phyloP scores from a whole-genome alignment of 805 yeast genomes.

The Wickerhamomyces sydowiorum region DNA sequence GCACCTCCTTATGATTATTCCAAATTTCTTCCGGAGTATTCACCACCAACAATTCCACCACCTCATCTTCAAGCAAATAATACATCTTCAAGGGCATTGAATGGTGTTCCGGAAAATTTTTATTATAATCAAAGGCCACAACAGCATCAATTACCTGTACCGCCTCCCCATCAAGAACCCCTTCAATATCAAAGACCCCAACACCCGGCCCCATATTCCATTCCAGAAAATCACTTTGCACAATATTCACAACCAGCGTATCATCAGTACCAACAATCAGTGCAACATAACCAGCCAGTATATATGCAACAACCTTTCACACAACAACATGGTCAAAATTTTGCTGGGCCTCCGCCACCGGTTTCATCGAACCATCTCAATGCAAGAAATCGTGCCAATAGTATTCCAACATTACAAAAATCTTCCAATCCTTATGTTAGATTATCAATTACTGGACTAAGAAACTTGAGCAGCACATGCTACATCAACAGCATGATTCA shows the following conservation, averaged over 20 bases:
- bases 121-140: background rate
- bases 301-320: slow-evolving; percentile 3
- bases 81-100: background rate
- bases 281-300: background rate
- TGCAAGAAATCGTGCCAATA: slow-evolving; percentile 1
- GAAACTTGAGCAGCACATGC: slow-evolving; percentile 69
- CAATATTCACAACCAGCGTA: background rate
- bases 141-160: slow-evolving; percentile 2
- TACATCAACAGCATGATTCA: slow-evolving; percentile 73
- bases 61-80: slow-evolving; percentile 2
- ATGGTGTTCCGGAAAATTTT: background rate
- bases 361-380: background rate
- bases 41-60: slow-evolving; percentile 11
- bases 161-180: background rate
- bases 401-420: slow-evolving; percentile 32
- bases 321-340: background rate
- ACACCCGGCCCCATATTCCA: too few relatives aligned
- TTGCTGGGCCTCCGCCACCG: background rate
- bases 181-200: too few relatives aligned
- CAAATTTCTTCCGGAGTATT: slow-evolving; percentile 13
- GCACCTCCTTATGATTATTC: slow-evolving; percentile 11
- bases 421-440: slow-evolving; percentile 34
- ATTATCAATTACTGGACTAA: slow-evolving; percentile 51
- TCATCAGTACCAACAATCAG: background rate
- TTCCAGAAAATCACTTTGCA: too few relatives aligned